Base-by-base conservation (phyloP, 768 basidiomycete genomes). In the Pisolithus sp. region DNA sequence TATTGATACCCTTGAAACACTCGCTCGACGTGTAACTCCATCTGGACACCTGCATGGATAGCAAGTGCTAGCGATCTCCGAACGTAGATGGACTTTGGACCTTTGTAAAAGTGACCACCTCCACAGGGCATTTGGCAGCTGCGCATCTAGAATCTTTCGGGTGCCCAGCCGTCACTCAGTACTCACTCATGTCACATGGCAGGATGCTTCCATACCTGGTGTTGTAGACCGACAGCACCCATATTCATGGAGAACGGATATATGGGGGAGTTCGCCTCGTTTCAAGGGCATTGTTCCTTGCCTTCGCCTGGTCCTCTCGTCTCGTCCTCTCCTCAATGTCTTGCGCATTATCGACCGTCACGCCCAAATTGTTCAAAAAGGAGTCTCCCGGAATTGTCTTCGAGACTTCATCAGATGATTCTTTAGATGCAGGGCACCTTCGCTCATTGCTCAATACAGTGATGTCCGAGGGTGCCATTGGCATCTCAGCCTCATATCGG, bases 401-500 rank as follows among this genome's bases (percentile, higher is more conserved):
- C 10, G 58, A 57, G 5, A 52, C 55, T 5, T 59, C 60, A 48
- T 53, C 68, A 12, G 63, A 69, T 7, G 12, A 8, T 18, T 12
- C 8, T n/a, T 12, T 18, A 8, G 40, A 41, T 23, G n/a, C 48
- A 9, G 43, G 24, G 7, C 44, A 63, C 10, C 38, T 76, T 20
- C 53, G 59, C 7, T 51, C 50, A 1, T 69, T 79, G 17, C 39
- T 71, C 31, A 49, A 60, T 18, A 57, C 69, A 0, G 48, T 64
- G 17, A 49, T 52, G 15, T n/a, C 44, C 9, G 50, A 36, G 3
- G 46, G 58, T 20, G 36, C 54, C 24, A 52, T 77, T 26, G 79
- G 79, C 4, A 53, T 81, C 5, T 70, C 79, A 8, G 73, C 77
- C 0, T 62, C 65, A 0, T 78, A 76, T 53, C 71, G 67, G 3